Conservation (phyloP, 2,329 filamentous ascomycete species). For the Claviceps spartinae region DNA sequence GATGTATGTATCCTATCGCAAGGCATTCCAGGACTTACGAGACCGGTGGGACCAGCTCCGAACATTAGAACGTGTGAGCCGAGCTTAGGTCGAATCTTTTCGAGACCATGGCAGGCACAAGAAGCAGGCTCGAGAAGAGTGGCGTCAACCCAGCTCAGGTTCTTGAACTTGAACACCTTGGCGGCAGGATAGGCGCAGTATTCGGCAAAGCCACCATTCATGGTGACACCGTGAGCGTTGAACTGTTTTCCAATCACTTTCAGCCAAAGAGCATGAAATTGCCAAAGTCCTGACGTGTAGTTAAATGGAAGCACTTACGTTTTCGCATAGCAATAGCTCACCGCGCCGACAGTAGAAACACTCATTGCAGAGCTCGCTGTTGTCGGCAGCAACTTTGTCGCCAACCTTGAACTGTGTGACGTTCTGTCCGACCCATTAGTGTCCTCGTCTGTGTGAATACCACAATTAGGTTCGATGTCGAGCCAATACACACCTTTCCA, state of each 20-base stretch:
- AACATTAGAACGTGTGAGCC: constrained; percentile 53
- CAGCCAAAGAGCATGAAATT: neutral
- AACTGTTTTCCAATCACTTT: constrained; percentile 23
- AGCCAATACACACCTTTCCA: constrained; percentile 22
- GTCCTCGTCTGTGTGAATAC: neutral
- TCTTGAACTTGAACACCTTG: constrained; percentile 51
- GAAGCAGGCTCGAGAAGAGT: constrained; percentile 58
- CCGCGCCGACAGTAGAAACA: constrained; percentile 64
- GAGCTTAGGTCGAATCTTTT: constrained; percentile 53
- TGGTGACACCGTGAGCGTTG: constrained; percentile 51
- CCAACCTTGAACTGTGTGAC: constrained; percentile 48
- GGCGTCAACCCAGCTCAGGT: constrained; percentile 53
- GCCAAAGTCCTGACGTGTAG: neutral
- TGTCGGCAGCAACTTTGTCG: constrained; percentile 50
- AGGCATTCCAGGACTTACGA: constrained; percentile 24
- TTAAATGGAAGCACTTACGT: constrained; percentile 19
- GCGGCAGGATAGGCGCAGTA: constrained; percentile 42
- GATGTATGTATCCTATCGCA: no score
- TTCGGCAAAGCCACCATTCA: constrained; percentile 61
- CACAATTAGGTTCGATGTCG: neutral
- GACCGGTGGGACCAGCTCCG: constrained; percentile 52
- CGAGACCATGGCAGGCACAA: constrained; percentile 56
- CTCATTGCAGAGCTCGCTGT: constrained; percentile 53
- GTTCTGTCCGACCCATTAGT: constrained; percentile 19
- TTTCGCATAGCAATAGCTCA: constrained; percentile 53